A percentile compares a stretch with the other conserved stretches of the same genome.
phyloP scores from a whole-genome alignment of 805 yeast genomes.

The Saturnispora besseyi region DNA sequence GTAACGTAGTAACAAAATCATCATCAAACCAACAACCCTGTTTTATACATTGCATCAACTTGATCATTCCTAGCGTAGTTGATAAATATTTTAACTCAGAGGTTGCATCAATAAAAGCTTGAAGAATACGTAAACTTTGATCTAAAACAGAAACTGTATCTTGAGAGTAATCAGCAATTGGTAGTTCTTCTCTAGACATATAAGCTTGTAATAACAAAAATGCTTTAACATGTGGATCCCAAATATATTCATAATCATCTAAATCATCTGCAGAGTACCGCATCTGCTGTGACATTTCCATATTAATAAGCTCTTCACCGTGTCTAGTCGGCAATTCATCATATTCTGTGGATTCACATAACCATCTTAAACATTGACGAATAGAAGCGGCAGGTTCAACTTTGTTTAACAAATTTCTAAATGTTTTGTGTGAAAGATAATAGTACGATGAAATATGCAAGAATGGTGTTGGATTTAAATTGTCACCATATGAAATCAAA shows the following conservation, averaged over 20 bases:
- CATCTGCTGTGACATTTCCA: conserved; percentile 70
- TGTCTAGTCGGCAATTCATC: conserved; percentile 87
- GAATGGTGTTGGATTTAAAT: conserved; percentile 63
- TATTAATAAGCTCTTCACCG: conserved; percentile 81
- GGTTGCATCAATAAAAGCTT: conserved; percentile 84
- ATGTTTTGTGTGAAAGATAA: conserved; percentile 84
- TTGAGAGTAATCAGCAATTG: conserved; percentile 90
- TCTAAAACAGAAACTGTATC: conserved; percentile 91
- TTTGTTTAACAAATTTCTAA: conserved; percentile 55
- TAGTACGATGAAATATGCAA: conserved; percentile 83
- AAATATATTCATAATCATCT: conserved; percentile 52
- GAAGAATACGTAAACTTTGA: conserved; percentile 87
- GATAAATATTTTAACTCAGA: conserved; percentile 70
- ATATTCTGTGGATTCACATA: conserved; percentile 62
- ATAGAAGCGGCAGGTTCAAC: conserved; percentile 39
- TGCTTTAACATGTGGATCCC: conserved; percentile 84
- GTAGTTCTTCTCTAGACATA: conserved; percentile 64
- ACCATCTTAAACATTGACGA: conserved; percentile 52
- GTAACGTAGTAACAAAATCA: conserved; percentile 50
- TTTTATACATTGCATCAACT: conserved; percentile 76
- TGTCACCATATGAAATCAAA: conserved; percentile 43
- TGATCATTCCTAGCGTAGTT: conserved; percentile 53
- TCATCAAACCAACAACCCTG: conserved; percentile 85
- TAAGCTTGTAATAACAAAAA: conserved; percentile 65
- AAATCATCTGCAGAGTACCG: conserved; percentile 52